A percentile compares a stretch with the other conserved stretches of the same genome.
These are phyloP conservation scores for Phytophthora macrochlamydospora DNA, from an alignment of 352 stramenopile genomes.

Conservation along the genomic window DNA sequence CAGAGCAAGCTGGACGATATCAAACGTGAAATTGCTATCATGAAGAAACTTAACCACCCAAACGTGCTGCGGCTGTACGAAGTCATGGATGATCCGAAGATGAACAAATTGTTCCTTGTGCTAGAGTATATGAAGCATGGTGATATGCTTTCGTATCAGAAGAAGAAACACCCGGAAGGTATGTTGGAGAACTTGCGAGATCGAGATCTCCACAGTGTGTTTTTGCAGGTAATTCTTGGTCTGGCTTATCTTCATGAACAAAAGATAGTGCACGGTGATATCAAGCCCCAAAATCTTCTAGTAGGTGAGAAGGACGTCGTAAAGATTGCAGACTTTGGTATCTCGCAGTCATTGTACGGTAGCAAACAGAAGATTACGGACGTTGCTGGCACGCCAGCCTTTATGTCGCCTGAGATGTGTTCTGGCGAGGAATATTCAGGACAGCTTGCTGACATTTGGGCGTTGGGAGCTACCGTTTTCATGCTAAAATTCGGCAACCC, in stretches of 20 bases:
- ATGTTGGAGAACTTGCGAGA: conserved; percentile 57
- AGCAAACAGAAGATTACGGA: conserved; percentile 82
- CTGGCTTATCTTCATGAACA: conserved; percentile 91
- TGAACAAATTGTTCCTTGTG: conserved; percentile 96
- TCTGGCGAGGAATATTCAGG: conserved; percentile 82
- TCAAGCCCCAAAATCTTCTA: conserved; percentile 91
- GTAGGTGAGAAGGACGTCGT: conserved; percentile 87
- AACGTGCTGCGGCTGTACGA: conserved; percentile 95
- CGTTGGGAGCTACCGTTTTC: conserved; percentile 88
- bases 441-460: conserved; percentile 92
- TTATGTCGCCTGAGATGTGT: conserved; percentile 94
- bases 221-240: conserved; percentile 74
- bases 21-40: conserved; percentile 96
- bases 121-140: conserved; percentile 96
- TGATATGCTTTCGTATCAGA: conserved; percentile 74
- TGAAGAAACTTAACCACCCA: conserved; percentile 97
- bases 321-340: conserved; percentile 93
- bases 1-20: conserved; percentile 85
- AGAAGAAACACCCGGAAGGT: conserved; percentile 61
- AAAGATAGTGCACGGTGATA: conserved; percentile 88
- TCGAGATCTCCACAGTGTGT: conserved; percentile 73
- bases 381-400: conserved; percentile 89
- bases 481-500: conserved; percentile 90
- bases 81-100: conserved; percentile 95
- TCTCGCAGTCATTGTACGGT: conserved; percentile 85